Base-by-base conservation (phyloP, 352 stramenopile species). In the Pythium vanterpoolii region DNA sequence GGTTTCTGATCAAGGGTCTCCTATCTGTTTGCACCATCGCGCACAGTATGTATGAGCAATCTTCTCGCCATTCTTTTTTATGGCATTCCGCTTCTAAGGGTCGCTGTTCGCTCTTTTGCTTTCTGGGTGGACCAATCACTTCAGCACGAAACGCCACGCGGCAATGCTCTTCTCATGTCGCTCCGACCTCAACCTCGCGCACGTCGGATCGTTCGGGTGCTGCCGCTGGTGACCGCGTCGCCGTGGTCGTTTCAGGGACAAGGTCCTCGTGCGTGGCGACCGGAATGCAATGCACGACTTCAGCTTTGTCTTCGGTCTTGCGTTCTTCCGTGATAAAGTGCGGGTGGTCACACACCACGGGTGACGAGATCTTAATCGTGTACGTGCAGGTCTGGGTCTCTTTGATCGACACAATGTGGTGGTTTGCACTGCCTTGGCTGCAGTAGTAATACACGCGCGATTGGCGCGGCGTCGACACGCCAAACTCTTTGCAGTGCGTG, bases 321-420 rank as follows among this genome's bases (percentile, higher is more conserved):
- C 77, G 69, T 52, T 90, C 77, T 39, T 89, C 77, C 30, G 75
- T 89, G 51, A 89, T 66, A 58, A 94, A 94, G 46, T 94, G 79
- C 52, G 85, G 85, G 62, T 94, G 85, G 49, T 89, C 76, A 44
- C 85, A 94, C 30, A 94, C 65, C 47, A 78, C 69, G 0, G 85
- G 78, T 7, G 81, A 76, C 13, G 82, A 90, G 44, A 94, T 74
- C 57, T 94, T 92, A 51, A 94, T 72, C 51, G 81, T 82, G 62
- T 94, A 94, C 42, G 58, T 62, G 61, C 85, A 94, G n/a, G 85
- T 94, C 66, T 91, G 79, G 21, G 75, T 87, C 69, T 94, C 85
- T 53, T 91, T 90, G 45, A 92, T 74, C 2, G 68, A 71, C 21
- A 92, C 47, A 47, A 94, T 90, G 68, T 89, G 77, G 58, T 90